These are phyloP conservation scores for Elsinoe australis DNA, from an alignment of 2,329 filamentous ascomycete species.

Conservation along the genomic window DNA sequence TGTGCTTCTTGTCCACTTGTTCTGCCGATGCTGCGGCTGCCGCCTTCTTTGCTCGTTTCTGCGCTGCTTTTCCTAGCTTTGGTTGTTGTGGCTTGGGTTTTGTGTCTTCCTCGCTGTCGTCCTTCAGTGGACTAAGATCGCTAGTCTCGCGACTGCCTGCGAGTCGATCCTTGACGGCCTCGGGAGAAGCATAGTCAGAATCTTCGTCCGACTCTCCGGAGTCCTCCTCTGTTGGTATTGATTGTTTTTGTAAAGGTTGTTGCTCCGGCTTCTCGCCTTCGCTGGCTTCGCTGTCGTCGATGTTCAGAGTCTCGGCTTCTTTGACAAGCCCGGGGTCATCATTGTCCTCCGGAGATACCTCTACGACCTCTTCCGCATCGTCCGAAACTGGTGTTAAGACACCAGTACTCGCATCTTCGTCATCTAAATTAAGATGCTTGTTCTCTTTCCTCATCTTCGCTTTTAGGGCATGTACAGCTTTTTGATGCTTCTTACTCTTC, in stretches of 20 bases:
- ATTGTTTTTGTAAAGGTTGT: background rate
- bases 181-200: constrained; percentile 38
- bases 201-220: constrained; percentile 22
- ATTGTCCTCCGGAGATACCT: constrained; percentile 17
- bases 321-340: constrained; percentile 13
- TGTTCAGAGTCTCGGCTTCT: constrained; percentile 21
- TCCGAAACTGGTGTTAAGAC: constrained; percentile 27
- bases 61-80: constrained; percentile 43
- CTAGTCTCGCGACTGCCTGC: background rate
- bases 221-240: background rate
- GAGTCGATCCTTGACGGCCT: constrained; percentile 36
- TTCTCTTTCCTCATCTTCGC: constrained; percentile 80
- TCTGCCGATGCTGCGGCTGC: constrained; percentile 34
- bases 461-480: constrained; percentile 71
- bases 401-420: constrained; percentile 30
- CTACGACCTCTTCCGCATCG: constrained; percentile 27
- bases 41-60: constrained; percentile 39
- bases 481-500: constrained; percentile 92
- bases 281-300: constrained; percentile 21
- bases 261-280: background rate
- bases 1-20: constrained; percentile 43
- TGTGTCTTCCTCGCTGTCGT: constrained; percentile 6
- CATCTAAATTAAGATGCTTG: constrained; percentile 46
- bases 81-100: background rate
- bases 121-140: too few species aligned